These are phyloP conservation scores for Combretum micranthum DNA, from an alignment of 345 rosid species.

Conservation along the genomic window DNA sequence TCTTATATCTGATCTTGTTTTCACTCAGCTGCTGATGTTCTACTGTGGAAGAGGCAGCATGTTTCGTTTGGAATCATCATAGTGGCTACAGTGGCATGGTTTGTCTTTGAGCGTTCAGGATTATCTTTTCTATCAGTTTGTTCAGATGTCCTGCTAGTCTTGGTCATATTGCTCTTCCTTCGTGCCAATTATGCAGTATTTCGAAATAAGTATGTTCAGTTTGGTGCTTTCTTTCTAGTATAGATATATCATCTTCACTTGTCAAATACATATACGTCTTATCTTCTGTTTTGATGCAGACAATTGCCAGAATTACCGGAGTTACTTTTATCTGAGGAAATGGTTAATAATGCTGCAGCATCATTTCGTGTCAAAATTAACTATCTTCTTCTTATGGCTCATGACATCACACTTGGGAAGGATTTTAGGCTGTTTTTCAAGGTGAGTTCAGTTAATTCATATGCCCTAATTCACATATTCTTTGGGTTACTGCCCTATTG, in stretches of 20 bases:
- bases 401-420: slow-evolving; percentile 72
- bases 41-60: slow-evolving; percentile 63
- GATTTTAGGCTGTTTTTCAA: slow-evolving; percentile 75
- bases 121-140: slow-evolving; percentile 74
- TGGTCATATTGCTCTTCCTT: slow-evolving; percentile 44
- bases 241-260: not conserved
- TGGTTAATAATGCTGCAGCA: slow-evolving; percentile 74
- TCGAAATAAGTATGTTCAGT: slow-evolving; percentile 41
- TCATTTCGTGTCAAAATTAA: slow-evolving; percentile 75
- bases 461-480: not conserved
- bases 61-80: slow-evolving; percentile 58
- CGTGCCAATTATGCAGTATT: slow-evolving; percentile 53
- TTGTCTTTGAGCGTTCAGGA: slow-evolving; percentile 67
- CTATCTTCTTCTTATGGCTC: slow-evolving; percentile 77
- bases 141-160: slow-evolving; percentile 66
- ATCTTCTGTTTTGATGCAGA: slow-evolving; percentile 18
- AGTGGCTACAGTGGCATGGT: slow-evolving; percentile 83
- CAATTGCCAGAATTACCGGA: slow-evolving; percentile 55
- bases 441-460: slow-evolving; percentile 26
- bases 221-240: not conserved
- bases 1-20: not conserved
- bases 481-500: too few relatives aligned
- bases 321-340: slow-evolving; percentile 76
- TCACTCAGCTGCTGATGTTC: slow-evolving; percentile 61
- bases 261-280: slow-evolving; percentile 3